These are phyloP conservation scores for Cladosporium oxysporum DNA, from an alignment of 2,329 filamentous ascomycete species.

Conservation along the genomic window DNA sequence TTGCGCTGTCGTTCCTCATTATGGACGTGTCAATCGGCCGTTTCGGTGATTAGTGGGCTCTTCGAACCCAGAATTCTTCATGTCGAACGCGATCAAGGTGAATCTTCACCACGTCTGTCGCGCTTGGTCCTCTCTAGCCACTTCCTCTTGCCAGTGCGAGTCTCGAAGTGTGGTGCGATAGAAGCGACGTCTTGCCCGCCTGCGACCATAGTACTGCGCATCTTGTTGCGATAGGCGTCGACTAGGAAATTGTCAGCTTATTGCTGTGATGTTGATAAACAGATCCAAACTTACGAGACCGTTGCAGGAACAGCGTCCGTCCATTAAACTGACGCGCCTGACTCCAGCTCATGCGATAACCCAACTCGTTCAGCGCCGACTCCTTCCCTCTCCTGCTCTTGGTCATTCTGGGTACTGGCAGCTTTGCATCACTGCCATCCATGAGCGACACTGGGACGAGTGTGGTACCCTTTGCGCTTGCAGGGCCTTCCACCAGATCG, in stretches of 20 bases:
- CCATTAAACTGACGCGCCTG: slow-evolving; percentile 90
- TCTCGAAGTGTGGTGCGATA: slow-evolving; percentile 84
- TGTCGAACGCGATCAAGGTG: slow-evolving; percentile 12
- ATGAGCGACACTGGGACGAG: slow-evolving; percentile 52
- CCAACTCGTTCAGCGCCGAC: slow-evolving; percentile 87
- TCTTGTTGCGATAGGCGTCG: slow-evolving; percentile 92
- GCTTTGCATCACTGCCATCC: slow-evolving; percentile 71
- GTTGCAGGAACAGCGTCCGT: slow-evolving; percentile 82
- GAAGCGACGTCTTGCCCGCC: slow-evolving; percentile 72
- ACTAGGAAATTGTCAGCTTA: slow-evolving; percentile 54
- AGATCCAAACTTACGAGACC: slow-evolving; percentile 69
- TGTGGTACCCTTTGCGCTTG: slow-evolving; percentile 43
- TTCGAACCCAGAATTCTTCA: background rate
- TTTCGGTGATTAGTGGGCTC: background rate
- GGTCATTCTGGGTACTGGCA: slow-evolving; percentile 74
- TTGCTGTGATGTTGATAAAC: slow-evolving; percentile 35
- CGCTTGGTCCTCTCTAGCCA: slow-evolving; percentile 52
- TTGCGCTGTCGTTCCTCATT: background rate
- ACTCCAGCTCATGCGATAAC: slow-evolving; percentile 94
- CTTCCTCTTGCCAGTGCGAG: slow-evolving; percentile 76
- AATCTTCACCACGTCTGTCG: slow-evolving; percentile 8
- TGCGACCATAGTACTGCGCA: slow-evolving; percentile 76
- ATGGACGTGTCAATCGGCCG: background rate
- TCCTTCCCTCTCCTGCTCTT: slow-evolving; percentile 74
- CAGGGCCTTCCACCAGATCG: slow-evolving; percentile 54